Conservation (phyloP, 306 rosid genomes). For the Citrullus colocynthis region DNA sequence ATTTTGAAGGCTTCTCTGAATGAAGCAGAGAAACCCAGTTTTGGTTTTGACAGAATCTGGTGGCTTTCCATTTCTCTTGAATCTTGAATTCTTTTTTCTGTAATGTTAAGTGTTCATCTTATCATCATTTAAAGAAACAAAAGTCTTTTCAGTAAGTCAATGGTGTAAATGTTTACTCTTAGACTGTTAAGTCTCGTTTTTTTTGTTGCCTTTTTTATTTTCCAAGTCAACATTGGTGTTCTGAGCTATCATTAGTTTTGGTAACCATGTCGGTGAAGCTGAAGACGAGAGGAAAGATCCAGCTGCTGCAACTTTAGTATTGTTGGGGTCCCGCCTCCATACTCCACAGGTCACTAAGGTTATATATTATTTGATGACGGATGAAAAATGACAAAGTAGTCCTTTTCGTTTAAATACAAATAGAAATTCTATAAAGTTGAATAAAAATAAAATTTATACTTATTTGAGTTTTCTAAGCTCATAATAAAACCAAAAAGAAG, state of each 20-base stretch:
- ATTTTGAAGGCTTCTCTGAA: slow-evolving; percentile 22
- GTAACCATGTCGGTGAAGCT: neutral
- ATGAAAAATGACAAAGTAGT: too few relatives aligned
- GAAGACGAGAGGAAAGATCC: neutral
- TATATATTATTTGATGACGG: too few relatives aligned
- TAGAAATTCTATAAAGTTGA: too few relatives aligned
- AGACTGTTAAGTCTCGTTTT: neutral
- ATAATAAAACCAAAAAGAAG: too few relatives aligned
- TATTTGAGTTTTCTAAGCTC: too few relatives aligned
- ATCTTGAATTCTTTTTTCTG: neutral
- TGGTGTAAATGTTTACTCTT: neutral
- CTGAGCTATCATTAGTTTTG: neutral
- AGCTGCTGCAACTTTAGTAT: neutral
- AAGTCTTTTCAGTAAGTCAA: neutral
- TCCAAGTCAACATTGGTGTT: neutral
- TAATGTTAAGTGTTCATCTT: neutral
- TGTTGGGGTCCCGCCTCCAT: neutral
- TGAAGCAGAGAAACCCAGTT: slow-evolving; percentile 24
- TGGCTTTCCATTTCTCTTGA: slow-evolving; percentile 15
- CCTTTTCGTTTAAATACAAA: too few relatives aligned
- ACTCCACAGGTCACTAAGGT: too few relatives aligned
- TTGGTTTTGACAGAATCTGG: slow-evolving; percentile 19
- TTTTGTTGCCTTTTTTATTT: neutral
- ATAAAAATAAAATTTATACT: too few relatives aligned
- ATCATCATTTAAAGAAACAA: neutral